Base-by-base conservation (phyloP, 1,284 basidiomycete genomes). In the Pisolithus thermaeus region DNA sequence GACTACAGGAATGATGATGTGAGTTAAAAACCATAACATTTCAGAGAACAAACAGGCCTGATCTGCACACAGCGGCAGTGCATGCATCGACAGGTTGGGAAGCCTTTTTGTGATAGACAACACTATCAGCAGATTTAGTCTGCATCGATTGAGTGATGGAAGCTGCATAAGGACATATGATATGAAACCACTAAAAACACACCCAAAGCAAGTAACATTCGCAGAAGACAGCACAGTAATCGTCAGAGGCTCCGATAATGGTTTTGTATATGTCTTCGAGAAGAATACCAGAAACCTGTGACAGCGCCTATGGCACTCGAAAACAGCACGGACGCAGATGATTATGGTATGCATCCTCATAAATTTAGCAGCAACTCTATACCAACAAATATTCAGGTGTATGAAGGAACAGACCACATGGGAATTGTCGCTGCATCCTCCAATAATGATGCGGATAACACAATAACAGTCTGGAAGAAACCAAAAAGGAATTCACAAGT, bases 131-230 rank as follows among this genome's bases (percentile, higher is more conserved):
- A 9, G n/a, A 14, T 14, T 37, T 14, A 37, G 36, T 16, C n/a
- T 18, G 4, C 14, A 37, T 18, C 3, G n/a, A 37, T 6, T 14
- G 36, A 37, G 36, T 7, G 25, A 27, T 7, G 25, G 25, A 27
- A 27, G 25, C 25, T 27, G 25, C 25, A 4, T 27, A 27, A 27
- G 25, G 25, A 37, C 36, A 11, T 37, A 37, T 11, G 36, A 37
- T 6, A 37, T 8, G 7, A 37, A 37, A 37, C 36, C 5, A 1
- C 14, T 18, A 9, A 37, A 37, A 37, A 37, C 7, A 4, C 16
- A 37, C 36, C 50, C 49, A 0, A 59, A 57, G 36, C 55, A 57
- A n/a, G 52, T 59, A 3, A 8, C 30, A 4, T 59, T 59, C 12
- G 32, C 51, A 16, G 51, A 59, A 25, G 52, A 59, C 12, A 22